A percentile compares a stretch with the other conserved stretches of the same genome.
Conservation (phyloP, 2,329 filamentous ascomycete species). For the Aspergillus arachidicola region DNA sequence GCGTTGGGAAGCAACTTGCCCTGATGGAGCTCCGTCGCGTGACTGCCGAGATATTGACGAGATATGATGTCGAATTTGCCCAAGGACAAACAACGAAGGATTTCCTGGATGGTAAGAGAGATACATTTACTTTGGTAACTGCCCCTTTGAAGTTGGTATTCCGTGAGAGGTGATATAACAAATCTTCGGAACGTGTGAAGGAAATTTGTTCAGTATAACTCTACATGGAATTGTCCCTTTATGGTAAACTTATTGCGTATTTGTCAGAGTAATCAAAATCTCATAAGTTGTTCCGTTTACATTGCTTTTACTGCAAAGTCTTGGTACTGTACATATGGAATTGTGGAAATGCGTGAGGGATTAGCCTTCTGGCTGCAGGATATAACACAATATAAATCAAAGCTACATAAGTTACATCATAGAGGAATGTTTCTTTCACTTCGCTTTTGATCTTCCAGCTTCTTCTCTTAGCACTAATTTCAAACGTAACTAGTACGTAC, state of each 20-base stretch:
- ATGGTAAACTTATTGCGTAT: background rate
- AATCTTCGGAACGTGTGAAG: background rate
- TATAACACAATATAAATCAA: no score
- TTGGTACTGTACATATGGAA: no score
- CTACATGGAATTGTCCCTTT: background rate
- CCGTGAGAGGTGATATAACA: background rate
- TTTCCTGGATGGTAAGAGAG: background rate
- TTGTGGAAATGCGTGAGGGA: no score
- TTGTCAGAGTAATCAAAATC: background rate
- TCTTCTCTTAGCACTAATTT: no score
- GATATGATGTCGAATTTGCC: background rate
- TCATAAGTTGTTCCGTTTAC: no score
- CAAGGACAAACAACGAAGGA: background rate
- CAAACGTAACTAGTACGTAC: no score
- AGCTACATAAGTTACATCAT: no score
- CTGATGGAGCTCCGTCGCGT: conserved; percentile 23
- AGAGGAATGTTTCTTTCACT: no score
- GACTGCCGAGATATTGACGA: conserved; percentile 7
- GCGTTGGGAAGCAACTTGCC: conserved; percentile 22
- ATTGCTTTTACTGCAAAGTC: no score
- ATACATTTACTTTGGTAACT: background rate
- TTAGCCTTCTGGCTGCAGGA: no score
- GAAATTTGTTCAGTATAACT: background rate
- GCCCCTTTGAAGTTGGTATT: background rate
- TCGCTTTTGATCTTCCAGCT: no score